Evolutionary conservation across 2,329 filamentous ascomycete species (phyloP).

Genomic region (Hymenoscyphus infarciens): DNA sequence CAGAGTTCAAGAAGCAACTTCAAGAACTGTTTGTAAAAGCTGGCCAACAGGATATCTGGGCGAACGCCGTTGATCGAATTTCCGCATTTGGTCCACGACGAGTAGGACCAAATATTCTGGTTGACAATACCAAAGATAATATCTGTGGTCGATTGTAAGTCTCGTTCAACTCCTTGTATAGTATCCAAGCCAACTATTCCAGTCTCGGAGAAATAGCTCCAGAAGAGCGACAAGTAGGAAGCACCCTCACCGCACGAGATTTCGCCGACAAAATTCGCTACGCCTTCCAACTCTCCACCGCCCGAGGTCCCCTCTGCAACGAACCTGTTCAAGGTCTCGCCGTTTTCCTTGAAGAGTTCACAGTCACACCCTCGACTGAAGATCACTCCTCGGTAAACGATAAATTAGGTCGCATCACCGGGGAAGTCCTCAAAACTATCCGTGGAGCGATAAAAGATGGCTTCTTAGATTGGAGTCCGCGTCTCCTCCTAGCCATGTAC

Average conservation of each 20-base stretch:
- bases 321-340: constrained; percentile 93
- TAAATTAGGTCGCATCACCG: constrained; percentile 75
- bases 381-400: constrained; percentile 56
- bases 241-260: constrained; percentile 57
- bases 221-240: constrained; percentile 38
- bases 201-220: constrained; percentile 30
- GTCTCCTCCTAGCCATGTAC: constrained; percentile 97
- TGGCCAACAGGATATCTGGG: constrained; percentile 72
- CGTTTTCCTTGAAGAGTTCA: constrained; percentile 80
- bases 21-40: constrained; percentile 63
- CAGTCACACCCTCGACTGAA: constrained; percentile 53
- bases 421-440: constrained; percentile 87
- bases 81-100: constrained; percentile 85
- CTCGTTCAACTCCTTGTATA: no score
- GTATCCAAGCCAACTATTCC: neutral
- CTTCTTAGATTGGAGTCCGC: constrained; percentile 93
- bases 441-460: constrained; percentile 79
- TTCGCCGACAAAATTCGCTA: constrained; percentile 89
- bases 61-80: constrained; percentile 72
- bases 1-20: constrained; percentile 75
- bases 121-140: constrained; percentile 73
- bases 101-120: constrained; percentile 81
- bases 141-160: constrained; percentile 69
- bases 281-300: constrained; percentile 88
- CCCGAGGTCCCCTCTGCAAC: constrained; percentile 84